phyloP scores from a whole-genome alignment of 202 grass and related monocot genomes.

The Musa balbisiana region DNA sequence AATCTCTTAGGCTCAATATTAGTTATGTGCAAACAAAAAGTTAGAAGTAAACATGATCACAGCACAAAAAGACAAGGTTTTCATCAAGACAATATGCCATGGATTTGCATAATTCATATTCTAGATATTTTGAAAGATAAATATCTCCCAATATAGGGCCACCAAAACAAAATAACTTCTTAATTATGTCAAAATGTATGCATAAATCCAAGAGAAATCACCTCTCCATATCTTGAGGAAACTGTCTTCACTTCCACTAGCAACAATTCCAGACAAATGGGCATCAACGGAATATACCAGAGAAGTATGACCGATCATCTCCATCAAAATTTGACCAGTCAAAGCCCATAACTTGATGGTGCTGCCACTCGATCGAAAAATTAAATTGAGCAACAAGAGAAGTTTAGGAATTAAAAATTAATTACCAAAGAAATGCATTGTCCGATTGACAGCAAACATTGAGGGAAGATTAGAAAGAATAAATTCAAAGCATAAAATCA shows the following conservation, averaged over 20 bases:
- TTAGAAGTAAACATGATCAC: not conserved
- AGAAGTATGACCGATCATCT: conserved; percentile 92
- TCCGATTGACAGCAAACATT: not conserved
- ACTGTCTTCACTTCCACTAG: conserved; percentile 87
- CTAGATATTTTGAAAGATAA: not conserved
- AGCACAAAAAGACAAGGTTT: not conserved
- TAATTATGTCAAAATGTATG: not conserved
- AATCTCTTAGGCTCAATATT: too few species aligned
- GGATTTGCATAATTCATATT: not conserved
- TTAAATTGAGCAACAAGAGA: not conserved
- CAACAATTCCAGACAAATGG: conserved; percentile 85
- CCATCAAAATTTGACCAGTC: conserved; percentile 74
- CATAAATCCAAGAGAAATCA: conserved; percentile 27
- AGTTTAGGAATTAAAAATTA: not conserved
- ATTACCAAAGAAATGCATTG: not conserved
- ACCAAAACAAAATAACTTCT: not conserved
- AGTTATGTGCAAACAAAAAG: too few species aligned
- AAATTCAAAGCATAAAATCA: not conserved
- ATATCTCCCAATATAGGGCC: not conserved
- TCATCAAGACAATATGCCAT: not conserved
- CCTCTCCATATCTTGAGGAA: conserved; percentile 97
- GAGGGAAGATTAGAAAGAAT: not conserved
- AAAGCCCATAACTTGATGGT: conserved; percentile 86
- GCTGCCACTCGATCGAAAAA: conserved; percentile 38
- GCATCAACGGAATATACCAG: conserved; percentile 92